Base-by-base conservation (phyloP, 176 grass and related monocot genomes). In the Paspalum notatum region DNA sequence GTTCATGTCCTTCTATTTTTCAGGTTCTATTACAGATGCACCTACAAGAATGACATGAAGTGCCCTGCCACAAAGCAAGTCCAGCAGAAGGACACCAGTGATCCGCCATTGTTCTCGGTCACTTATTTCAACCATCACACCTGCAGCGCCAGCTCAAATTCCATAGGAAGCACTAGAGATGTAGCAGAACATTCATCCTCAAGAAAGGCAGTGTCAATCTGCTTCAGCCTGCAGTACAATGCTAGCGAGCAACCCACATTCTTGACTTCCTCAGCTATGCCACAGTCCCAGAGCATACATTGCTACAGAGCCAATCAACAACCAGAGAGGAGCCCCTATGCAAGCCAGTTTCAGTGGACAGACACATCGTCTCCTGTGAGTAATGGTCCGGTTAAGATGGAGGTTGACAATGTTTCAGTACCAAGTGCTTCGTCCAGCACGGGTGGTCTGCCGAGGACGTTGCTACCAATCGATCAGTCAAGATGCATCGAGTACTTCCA, bases 11-110 rank as follows among this genome's bases (percentile, higher is more conserved):
- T 82, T 18, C 18, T 78, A 25, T 68, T 74, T 74, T 86, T 40
- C 83, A 90, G 88, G 88, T 90, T 90, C 73, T 90, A 90, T 38
- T 90, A 90, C 66, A 90, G 88, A 82, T 90, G 88, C 62, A 90
- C 88, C 78, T 90, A 90, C 78, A 90, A 90, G 72, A 90, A 65
- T 0, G 88, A 90, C 72, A 66, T 82, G 78, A 90, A 90, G 59
- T 90, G 88, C 68, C 83, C 88, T 43, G 88, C 79, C 38, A 90
- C 88, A 72, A 90, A 90, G 24, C 88, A 90, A 53, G 83, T 90
- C 43, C 88, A 90, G 37, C 88, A 86, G 83, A 90, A 90, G 83
- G 73, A 82, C 79, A 72, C 44, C 22, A 72, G 65, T 12, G 81
- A 91, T 15, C 89, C 85, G 0, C 81, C 89, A 7, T 57, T 84